phyloP scores from a whole-genome alignment of 306 rosid genomes.

The Gastrolobium bilobum region DNA sequence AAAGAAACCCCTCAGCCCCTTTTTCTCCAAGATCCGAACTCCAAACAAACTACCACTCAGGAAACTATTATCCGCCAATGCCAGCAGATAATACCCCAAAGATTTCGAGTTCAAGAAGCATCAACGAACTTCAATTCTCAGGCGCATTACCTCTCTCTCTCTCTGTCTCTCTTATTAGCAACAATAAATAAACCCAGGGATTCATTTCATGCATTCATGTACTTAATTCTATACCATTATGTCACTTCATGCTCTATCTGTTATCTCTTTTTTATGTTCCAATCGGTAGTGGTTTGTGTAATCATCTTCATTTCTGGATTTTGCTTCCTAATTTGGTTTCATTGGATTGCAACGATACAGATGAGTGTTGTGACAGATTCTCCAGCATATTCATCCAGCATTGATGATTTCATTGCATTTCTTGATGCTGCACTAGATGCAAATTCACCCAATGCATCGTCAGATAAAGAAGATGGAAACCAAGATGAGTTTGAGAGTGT shows the following conservation, averaged over 20 bases:
- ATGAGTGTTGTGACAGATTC: conserved; percentile 82
- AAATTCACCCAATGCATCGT: conserved; percentile 52
- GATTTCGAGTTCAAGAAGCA: conserved; percentile 9
- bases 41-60: conserved; percentile 5
- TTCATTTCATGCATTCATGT: neutral
- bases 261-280: neutral
- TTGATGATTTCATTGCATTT: conserved; percentile 70
- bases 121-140: conserved; percentile 24
- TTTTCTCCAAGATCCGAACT: conserved; percentile 41
- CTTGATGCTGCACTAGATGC: conserved; percentile 67
- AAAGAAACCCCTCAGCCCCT: neutral
- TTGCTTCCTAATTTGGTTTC: conserved; percentile 42
- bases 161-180: no score
- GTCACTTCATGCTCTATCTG: neutral
- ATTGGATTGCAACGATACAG: conserved; percentile 49
- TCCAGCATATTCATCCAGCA: conserved; percentile 77
- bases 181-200: no score
- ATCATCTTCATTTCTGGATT: conserved; percentile 30
- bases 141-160: conserved; percentile 33
- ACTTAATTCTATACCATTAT: neutral
- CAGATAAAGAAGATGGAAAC: conserved; percentile 43
- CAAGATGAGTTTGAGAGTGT: conserved; percentile 50
- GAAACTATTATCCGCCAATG: conserved; percentile 44
- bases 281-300: neutral
- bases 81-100: neutral